Conservation (phyloP, 2,329 filamentous ascomycete genomes). For the Phaeosphaeria sp. region DNA sequence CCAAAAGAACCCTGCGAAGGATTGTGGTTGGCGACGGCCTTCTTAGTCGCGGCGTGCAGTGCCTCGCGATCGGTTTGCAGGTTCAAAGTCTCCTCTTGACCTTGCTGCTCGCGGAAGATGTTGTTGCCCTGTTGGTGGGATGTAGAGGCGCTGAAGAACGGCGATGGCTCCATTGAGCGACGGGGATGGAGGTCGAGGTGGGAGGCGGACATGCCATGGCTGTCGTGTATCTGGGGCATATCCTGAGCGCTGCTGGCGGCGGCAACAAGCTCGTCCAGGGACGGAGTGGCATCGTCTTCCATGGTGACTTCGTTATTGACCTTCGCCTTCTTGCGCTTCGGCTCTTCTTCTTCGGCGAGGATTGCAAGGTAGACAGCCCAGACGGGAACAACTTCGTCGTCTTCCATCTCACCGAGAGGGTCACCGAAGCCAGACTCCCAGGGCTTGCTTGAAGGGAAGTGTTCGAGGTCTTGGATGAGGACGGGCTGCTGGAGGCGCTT, state of each 20-base stretch:
- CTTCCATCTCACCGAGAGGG: constrained; percentile 32
- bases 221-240: constrained; percentile 23
- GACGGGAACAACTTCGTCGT: constrained; percentile 35
- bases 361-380: constrained; percentile 40
- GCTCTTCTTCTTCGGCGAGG: constrained; percentile 29
- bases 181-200: constrained; percentile 37
- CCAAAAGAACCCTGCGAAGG: constrained; percentile 26
- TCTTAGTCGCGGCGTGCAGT: constrained; percentile 19
- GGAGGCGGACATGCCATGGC: constrained; percentile 30
- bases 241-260: neutral
- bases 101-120: constrained; percentile 35
- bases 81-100: constrained; percentile 18
- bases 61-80: constrained; percentile 19
- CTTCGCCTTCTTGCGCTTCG: constrained; percentile 32
- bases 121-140: constrained; percentile 31
- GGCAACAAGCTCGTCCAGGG: constrained; percentile 28
- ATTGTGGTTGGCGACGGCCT: constrained; percentile 11
- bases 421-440: constrained; percentile 43
- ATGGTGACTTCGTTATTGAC: constrained; percentile 9
- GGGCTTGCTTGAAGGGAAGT: constrained; percentile 38
- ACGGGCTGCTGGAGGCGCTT: constrained; percentile 34
- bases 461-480: constrained; percentile 31
- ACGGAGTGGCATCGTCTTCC: constrained; percentile 23
- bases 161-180: constrained; percentile 35
- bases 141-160: constrained; percentile 34